A percentile compares a stretch with the other conserved stretches of the same genome.
Evolutionary conservation across 1,284 basidiomycete species (phyloP).

Genomic region (Apiotrichum mycotoxinovorans): DNA sequence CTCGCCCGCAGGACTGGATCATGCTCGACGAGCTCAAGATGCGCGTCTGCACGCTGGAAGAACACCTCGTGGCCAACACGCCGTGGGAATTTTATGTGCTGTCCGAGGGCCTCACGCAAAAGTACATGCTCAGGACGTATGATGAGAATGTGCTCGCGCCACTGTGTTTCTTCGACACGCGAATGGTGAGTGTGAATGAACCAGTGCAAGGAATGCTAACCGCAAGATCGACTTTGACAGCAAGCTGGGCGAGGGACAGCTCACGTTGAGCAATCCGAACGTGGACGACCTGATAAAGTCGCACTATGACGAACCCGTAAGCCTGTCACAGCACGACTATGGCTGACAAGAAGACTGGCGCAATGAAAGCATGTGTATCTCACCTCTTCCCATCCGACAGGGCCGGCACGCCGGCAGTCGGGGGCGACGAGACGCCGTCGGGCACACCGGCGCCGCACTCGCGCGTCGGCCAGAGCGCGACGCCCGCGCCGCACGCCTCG

Average conservation of each 20-base stretch:
- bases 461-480: background rate
- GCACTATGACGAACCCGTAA: constrained; percentile 43
- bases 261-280: constrained; percentile 40
- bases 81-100: constrained; percentile 85
- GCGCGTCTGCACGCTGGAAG: constrained; percentile 73
- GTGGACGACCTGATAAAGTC: constrained; percentile 48
- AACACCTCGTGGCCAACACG: constrained; percentile 83
- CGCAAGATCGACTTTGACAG: constrained; percentile 72
- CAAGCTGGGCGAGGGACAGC: constrained; percentile 54
- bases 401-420: background rate
- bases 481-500: background rate
- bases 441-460: background rate
- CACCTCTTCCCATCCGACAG: constrained; percentile 60
- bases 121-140: constrained; percentile 86
- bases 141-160: constrained; percentile 95
- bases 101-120: constrained; percentile 70
- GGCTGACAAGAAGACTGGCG: constrained; percentile 60
- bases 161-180: constrained; percentile 90
- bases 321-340: constrained; percentile 12
- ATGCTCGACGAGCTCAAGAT: constrained; percentile 85
- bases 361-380: constrained; percentile 79
- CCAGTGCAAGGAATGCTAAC: constrained; percentile 7
- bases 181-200: constrained; percentile 76
- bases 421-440: background rate
- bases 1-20: constrained; percentile 74